Evolutionary conservation across 2,329 filamentous ascomycete species (phyloP), one percentile per base, ranked within the genome.

Genomic region (Phialocephala subalpina): DNA sequence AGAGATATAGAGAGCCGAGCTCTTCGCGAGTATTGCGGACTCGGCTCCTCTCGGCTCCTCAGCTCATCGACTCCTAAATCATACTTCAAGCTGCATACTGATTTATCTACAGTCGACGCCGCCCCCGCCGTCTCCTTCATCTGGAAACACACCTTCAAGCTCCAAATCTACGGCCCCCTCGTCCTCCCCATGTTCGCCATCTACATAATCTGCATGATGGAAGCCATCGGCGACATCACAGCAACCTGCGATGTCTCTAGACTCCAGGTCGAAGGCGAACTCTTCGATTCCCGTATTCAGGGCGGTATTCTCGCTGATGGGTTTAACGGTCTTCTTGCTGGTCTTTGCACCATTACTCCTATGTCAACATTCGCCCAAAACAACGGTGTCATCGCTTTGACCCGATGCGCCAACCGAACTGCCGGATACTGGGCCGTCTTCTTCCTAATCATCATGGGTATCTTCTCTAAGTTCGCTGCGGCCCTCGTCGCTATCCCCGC

Each of bases 351-450:
- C 57, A 92, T 93, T 71, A 92, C 91, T 0, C 92, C 92, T 35
- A 92, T 94, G 87, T 90, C 88, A 1, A 91, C 89, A 0, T 94
- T 94, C 72, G 92, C 92, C 0, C 92, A 94, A 77, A 95, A 95
- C 81, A 94, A 95, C 76, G 92, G 92, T 40, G 91, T 95, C 60
- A 94, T 96, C 67, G 90, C 92, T 0, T 82, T 96, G 53, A 96
- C 92, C 0, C 86, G 92, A 18, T 95, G 92, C 76, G 92, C 92
- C 0, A 95, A 93, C 77, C 87, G 92, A 62, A 91, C 89, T 56
- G 93, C 92, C 5, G 93, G 93, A 4, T 94, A 93, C 76, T 91
- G 89, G 58, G 91, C 89, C 75, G 93, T 87, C 76, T 83, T 91
- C 73, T 94, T 94, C 82, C 84, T 96, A 12, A 79, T 96, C 67